Base-by-base conservation (phyloP, 2,329 filamentous ascomycete genomes). In the Aspergillus quadricinctus region DNA sequence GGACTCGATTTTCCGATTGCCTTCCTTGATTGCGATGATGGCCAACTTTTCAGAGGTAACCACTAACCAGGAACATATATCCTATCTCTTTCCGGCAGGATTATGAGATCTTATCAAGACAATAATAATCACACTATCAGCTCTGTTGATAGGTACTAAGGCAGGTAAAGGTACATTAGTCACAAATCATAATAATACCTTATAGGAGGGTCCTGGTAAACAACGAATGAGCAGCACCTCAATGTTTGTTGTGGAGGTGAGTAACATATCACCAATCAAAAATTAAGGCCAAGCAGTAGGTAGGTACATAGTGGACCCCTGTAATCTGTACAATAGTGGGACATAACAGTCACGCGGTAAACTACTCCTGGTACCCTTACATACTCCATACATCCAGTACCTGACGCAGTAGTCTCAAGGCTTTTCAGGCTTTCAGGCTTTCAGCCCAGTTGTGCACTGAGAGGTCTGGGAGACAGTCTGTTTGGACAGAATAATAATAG, bases 341-440 rank as follows among this genome's bases (percentile, higher is more conserved):
- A 57, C 27, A 43, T 48, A 19, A 53, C 43, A 59, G 59, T 61
- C 59, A 61, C 59, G 59, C 59, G 57, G 59, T 49, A 46, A 46
- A 25, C 53, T 51, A 48, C 35, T 51, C 45, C 54, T 59, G 50
- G 46, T 57, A 61, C 52, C 55, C 52, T 54, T 52, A 52, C 52
- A 37, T 57, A 52, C 52, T 21, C 21, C 14, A 10, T 23, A 40
- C 31, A 31, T 53, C 27, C 51, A 27, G 21, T 43, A 19, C 40
- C 21, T 23, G 14, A n/a, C 43, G 14, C 11, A 17, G 31, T 1
- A 4, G 4, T 45, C 21, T 45, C 41, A 14, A 17, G 40, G 4
- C 19, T 21, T 43, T 23, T n/a, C n/a, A n/a, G n/a, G n/a, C n/a
- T n/a, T n/a, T n/a, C n/a, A n/a, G n/a, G n/a, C n/a, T n/a, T n/a